phyloP scores from a whole-genome alignment of 176 grass and related monocot genomes.

The Chloris gayana region DNA sequence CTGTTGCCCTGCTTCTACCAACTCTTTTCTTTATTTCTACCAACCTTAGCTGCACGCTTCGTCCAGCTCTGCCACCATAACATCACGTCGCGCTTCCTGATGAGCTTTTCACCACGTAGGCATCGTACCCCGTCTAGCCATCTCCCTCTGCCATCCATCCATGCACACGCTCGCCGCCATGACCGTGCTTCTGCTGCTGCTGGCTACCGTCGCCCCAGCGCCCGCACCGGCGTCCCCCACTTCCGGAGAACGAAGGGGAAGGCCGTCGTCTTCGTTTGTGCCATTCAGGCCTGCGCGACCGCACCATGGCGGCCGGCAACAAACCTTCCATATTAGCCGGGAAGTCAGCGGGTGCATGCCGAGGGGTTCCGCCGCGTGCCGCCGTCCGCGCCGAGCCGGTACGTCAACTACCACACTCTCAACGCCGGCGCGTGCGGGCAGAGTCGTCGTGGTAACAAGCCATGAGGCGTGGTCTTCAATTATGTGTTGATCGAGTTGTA shows the following conservation, averaged over 20 bases:
- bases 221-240: not conserved
- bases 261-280: not conserved
- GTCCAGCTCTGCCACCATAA: too few relatives aligned
- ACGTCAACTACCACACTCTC: constrained; percentile 73
- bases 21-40: not conserved
- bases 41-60: too few relatives aligned
- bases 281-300: constrained; percentile 9
- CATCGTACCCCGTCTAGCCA: too few relatives aligned
- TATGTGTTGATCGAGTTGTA: not conserved
- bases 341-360: constrained; percentile 77
- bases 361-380: constrained; percentile 50
- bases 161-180: too few relatives aligned
- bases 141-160: too few relatives aligned
- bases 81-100: too few relatives aligned
- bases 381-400: constrained; percentile 84
- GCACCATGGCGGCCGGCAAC: constrained; percentile 9
- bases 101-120: too few relatives aligned
- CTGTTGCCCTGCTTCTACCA: too few relatives aligned
- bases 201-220: not conserved
- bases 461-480: not conserved
- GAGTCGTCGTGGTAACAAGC: constrained; percentile 15
- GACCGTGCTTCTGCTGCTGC: constrained; percentile 16
- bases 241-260: not conserved
- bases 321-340: constrained; percentile 21
- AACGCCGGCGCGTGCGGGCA: constrained; percentile 53